Evolutionary conservation across 2,329 filamentous ascomycete genomes (phyloP).

Genomic region (Apiospora hydei): DNA sequence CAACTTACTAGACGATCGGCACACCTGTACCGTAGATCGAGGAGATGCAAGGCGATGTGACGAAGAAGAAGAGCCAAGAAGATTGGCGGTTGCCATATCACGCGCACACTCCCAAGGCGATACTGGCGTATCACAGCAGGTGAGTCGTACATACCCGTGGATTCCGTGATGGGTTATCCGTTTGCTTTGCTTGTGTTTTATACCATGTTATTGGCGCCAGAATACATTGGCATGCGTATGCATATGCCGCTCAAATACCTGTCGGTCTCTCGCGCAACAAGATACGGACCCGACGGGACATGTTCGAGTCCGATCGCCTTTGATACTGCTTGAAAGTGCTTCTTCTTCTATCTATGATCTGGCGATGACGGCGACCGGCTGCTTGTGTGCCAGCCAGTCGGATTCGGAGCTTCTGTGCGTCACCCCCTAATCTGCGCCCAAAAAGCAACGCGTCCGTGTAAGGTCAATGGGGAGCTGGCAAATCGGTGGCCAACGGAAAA

Average conservation of each 20-base stretch:
- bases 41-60: background rate
- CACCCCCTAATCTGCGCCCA: background rate
- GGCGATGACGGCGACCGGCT: background rate
- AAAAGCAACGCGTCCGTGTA: background rate
- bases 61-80: background rate
- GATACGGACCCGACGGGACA: background rate
- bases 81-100: background rate
- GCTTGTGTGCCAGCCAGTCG: background rate
- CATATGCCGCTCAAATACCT: background rate
- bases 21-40: background rate
- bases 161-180: background rate
- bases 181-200: background rate
- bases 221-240: background rate
- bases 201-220: background rate
- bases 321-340: background rate
- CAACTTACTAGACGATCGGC: background rate
- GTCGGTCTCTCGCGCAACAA: background rate
- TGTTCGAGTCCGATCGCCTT: background rate
- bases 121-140: background rate
- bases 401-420: constrained; percentile 1
- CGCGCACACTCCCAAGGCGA: background rate
- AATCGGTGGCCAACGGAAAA: background rate
- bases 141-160: background rate
- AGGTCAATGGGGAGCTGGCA: background rate
- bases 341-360: background rate